These are phyloP conservation scores for Neodidymelliopsis sp. DNA, from an alignment of 2,329 filamentous ascomycete genomes.

Conservation along the genomic window DNA sequence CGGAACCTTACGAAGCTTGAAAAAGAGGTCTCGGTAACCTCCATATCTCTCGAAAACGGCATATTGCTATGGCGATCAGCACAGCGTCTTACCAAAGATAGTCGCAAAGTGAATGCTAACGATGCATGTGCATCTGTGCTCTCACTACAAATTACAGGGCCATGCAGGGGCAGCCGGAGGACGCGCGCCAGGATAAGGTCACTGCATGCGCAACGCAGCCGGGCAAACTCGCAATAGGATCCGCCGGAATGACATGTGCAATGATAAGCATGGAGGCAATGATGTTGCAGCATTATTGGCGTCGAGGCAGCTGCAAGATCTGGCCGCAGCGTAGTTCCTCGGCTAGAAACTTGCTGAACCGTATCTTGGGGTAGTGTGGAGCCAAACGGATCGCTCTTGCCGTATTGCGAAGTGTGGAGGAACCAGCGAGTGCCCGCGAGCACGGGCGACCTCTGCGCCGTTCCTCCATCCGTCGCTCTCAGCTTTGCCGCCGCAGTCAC, in stretches of 20 bases:
- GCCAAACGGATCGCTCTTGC: conserved; percentile 35
- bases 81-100: neutral
- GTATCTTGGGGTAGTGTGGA: conserved; percentile 23
- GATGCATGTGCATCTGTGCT: conserved; percentile 21
- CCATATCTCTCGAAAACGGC: neutral
- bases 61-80: neutral
- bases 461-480: conserved; percentile 22
- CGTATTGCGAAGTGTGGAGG: conserved; percentile 35
- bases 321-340: conserved; percentile 13
- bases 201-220: conserved; percentile 11
- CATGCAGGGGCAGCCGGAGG: conserved; percentile 24
- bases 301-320: conserved; percentile 4
- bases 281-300: neutral
- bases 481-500: conserved; percentile 7
- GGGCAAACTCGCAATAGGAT: neutral
- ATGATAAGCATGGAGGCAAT: neutral
- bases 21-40: neutral
- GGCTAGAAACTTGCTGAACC: conserved; percentile 13
- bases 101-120: conserved; percentile 8
- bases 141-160: conserved; percentile 18
- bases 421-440: conserved; percentile 30
- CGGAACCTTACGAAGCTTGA: no score
- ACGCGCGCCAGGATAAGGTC: conserved; percentile 8
- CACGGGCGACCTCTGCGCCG: conserved; percentile 27
- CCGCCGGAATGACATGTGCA: neutral